Conservation (phyloP, 2,329 filamentous ascomycete genomes). For the Penicillium crustosum region DNA sequence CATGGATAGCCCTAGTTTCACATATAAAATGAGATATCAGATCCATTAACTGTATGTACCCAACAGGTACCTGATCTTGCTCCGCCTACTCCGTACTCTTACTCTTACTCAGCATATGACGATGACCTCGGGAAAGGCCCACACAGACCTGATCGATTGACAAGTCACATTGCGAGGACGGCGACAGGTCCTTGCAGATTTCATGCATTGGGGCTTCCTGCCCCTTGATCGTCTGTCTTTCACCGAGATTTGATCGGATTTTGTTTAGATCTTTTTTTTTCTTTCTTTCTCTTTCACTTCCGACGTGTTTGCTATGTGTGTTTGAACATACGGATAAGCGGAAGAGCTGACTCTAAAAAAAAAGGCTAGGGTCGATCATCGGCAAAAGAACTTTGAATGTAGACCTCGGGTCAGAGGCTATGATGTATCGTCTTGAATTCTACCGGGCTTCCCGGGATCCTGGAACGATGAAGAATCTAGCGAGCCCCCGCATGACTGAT, state of each 20-base stretch:
- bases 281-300: background rate
- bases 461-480: conserved; percentile 13
- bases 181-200: conserved; percentile 34
- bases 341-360: background rate
- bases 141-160: conserved; percentile 14
- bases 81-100: background rate
- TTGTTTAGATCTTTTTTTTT: background rate
- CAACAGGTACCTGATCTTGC: conserved; percentile 5
- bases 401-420: background rate
- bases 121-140: conserved; percentile 4
- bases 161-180: conserved; percentile 33
- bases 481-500: conserved; percentile 17
- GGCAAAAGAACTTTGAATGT: background rate
- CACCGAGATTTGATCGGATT: background rate
- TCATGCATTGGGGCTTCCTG: conserved; percentile 18
- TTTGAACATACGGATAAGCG: background rate
- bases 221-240: conserved; percentile 8
- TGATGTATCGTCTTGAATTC: conserved; percentile 6
- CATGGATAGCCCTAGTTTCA: background rate
- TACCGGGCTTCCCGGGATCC: conserved; percentile 13
- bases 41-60: background rate
- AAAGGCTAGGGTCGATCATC: background rate
- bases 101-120: conserved; percentile 16
- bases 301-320: background rate
- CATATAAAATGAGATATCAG: conserved; percentile 1